Evolutionary conservation across 2,329 filamentous ascomycete genomes (phyloP).

Genomic region (Paecilomyces fulvus): DNA sequence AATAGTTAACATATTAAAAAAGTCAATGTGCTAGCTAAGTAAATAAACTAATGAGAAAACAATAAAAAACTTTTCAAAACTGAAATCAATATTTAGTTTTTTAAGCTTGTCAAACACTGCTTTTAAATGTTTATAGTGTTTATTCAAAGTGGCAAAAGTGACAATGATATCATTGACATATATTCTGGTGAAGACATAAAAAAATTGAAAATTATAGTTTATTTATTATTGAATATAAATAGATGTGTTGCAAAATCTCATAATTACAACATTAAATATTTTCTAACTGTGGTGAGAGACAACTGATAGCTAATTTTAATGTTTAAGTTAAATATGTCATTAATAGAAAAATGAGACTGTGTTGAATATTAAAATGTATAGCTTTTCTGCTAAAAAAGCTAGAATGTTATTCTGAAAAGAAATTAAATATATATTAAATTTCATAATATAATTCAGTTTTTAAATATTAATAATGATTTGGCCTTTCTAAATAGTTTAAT

Average conservation of each 20-base stretch:
- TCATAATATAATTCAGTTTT: background rate
- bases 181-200: no score
- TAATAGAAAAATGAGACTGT: background rate
- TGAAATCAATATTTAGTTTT: no score
- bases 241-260: background rate
- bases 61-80: no score
- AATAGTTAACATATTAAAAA: no score
- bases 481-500: background rate
- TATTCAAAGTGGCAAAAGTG: no score
- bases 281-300: background rate
- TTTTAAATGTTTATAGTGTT: no score
- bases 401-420: background rate
- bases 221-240: no score
- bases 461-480: background rate
- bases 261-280: background rate
- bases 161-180: no score
- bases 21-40: no score
- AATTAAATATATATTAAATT: background rate
- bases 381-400: background rate
- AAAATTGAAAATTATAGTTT: no score
- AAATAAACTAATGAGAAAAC: no score
- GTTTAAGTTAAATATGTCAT: background rate
- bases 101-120: no score
- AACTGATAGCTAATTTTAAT: background rate
- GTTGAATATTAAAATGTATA: background rate